Percentiles rank a stretch among this genome's conserved stretches.
These are phyloP conservation scores for Linum usitatissimum DNA, from an alignment of 345 rosid genomes.

Conservation along the genomic window DNA sequence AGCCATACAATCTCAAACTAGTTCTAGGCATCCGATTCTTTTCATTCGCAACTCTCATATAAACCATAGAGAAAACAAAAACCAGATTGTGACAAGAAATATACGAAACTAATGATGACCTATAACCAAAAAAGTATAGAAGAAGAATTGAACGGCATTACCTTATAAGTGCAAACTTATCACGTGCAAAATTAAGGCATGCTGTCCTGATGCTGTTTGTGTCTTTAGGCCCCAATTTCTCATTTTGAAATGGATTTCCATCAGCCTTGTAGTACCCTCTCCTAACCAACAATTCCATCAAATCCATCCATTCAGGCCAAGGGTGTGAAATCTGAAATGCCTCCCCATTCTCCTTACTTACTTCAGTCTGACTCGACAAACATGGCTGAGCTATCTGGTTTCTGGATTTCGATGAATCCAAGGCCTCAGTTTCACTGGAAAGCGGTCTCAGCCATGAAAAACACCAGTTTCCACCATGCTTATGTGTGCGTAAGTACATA, in stretches of 20 bases:
- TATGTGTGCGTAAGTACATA: not conserved
- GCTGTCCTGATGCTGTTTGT: slow-evolving; percentile 61
- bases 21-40: not conserved
- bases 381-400: slow-evolving; percentile 10
- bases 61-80: not conserved
- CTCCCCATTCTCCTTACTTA: slow-evolving; percentile 11
- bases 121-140: not conserved
- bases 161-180: slow-evolving; percentile 55
- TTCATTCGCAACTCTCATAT: not conserved
- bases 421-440: not conserved
- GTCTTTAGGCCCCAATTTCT: slow-evolving; percentile 37
- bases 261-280: slow-evolving; percentile 46
- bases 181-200: slow-evolving; percentile 70
- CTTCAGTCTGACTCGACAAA: not conserved
- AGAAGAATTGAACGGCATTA: slow-evolving; percentile 12
- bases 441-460: not conserved
- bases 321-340: slow-evolving; percentile 41
- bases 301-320: slow-evolving; percentile 74
- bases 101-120: not conserved
- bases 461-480: not conserved
- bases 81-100: not conserved
- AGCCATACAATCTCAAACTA: slow-evolving; percentile 8
- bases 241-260: slow-evolving; percentile 29
- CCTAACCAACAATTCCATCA: slow-evolving; percentile 49
- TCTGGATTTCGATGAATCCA: slow-evolving; percentile 17